Percentiles rank a stretch among this genome's conserved stretches.
Conservation (phyloP, 1,139 yeast species). For the Debaryomycetaceae sp. region DNA sequence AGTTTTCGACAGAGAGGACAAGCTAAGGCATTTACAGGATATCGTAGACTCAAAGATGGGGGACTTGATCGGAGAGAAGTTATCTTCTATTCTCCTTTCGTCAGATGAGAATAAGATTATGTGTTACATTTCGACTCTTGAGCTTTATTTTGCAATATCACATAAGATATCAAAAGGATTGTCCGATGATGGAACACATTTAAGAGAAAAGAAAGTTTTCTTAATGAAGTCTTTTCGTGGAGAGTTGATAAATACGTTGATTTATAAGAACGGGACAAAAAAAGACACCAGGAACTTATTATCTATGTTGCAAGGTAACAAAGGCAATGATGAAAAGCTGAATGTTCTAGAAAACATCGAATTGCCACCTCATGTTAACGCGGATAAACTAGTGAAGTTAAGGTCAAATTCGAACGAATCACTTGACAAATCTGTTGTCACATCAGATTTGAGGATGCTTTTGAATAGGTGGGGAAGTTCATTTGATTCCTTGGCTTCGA, state of each 20-base stretch:
- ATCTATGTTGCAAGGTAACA: constrained; percentile 6
- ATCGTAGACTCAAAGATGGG: constrained; percentile 17
- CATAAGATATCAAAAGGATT: constrained; percentile 12
- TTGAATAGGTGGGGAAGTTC: constrained; percentile 12
- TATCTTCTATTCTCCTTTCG: constrained; percentile 22
- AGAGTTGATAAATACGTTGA: constrained; percentile 15
- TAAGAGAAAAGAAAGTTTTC: constrained; percentile 9
- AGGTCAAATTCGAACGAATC: neutral
- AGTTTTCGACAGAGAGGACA: neutral
- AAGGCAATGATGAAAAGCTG: constrained; percentile 1
- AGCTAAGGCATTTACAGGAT: constrained; percentile 9
- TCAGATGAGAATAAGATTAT: constrained; percentile 33
- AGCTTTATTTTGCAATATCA: constrained; percentile 27
- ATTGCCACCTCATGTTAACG: constrained; percentile 39
- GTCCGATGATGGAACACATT: constrained; percentile 4
- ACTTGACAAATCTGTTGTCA: constrained; percentile 7
- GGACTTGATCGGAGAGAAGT: constrained; percentile 23
- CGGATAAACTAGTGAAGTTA: constrained; percentile 15
- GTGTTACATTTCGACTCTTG: constrained; percentile 24
- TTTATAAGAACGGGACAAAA: constrained; percentile 9
- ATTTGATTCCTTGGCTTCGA: neutral
- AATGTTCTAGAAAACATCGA: constrained; percentile 35
- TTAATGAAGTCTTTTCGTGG: constrained; percentile 13
- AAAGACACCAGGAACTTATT: constrained; percentile 9
- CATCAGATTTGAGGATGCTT: constrained; percentile 17